Evolutionary conservation across 2,329 filamentous ascomycete genomes (phyloP), one percentile per base, ranked within the genome.

Genomic region (Rhynchosporium graminicola): DNA sequence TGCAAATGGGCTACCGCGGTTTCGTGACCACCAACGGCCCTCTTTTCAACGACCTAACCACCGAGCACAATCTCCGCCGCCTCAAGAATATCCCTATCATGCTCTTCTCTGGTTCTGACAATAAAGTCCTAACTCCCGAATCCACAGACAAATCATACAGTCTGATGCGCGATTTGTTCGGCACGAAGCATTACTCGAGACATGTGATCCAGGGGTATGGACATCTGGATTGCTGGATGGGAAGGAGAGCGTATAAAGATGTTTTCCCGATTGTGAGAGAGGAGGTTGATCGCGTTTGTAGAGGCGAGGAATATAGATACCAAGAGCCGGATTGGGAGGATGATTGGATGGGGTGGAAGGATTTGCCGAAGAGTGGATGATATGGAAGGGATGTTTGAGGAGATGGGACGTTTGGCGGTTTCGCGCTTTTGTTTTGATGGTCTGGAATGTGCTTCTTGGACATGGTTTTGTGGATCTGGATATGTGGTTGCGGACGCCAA

Each of bases 161-260:
- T 70, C 72, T 79, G 7, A 73, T 87, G 59, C 79, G 81, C 52
- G 78, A 83, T 61, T 73, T 74, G 1, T 86, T 86, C 69, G 81
- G 82, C 0, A 74, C 70, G 1, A 72, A 73, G 7, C 74, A 79
- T 68, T 87, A 86, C 72, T 75, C 77, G 42, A 76, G 84, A 10
- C 72, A 77, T 38, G 80, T 86, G 3, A 77, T 87, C 4, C 79
- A 80, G 1, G 82, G 82, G 13, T 87, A 87, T 70, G 83, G 84
- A 2, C 84, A 87, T 70, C 73, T 87, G 45, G 84, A 87, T 75
- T 82, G 81, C 69, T 87, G 83, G 82, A 87, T 87, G 82, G 83
- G 84, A 3, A 77, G 80, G 48, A 80, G 82, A 60, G 82, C 83
- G 3, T 84, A 81, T 77, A 80, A 77, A 70, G 85, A 87, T 69